Evolutionary conservation across 352 stramenopile species (phyloP).

Genomic region (Pythium sukuiense): DNA sequence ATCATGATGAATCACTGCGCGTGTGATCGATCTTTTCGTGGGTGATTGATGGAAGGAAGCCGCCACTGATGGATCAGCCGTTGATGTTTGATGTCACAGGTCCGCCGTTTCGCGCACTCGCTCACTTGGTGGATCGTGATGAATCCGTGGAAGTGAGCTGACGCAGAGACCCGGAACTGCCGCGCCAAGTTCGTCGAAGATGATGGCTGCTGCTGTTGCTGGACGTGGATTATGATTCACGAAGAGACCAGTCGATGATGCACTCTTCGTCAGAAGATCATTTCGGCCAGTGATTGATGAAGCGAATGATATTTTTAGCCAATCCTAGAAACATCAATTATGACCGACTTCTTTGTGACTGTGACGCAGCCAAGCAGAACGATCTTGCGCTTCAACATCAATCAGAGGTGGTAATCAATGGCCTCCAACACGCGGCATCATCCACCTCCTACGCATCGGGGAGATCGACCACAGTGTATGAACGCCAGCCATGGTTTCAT

Average conservation of each 20-base stretch:
- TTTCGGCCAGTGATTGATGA: background rate
- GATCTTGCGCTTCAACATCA: background rate
- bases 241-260: constrained; percentile 5
- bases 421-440: background rate
- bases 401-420: background rate
- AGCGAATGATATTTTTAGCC: background rate
- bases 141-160: background rate
- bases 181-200: constrained; percentile 1
- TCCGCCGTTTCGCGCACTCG: background rate
- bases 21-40: background rate
- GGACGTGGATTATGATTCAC: background rate
- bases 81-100: background rate
- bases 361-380: background rate
- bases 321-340: background rate
- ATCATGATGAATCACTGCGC: background rate
- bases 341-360: background rate
- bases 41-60: background rate
- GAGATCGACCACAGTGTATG: no score
- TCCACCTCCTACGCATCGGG: background rate
- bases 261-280: background rate
- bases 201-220: background rate
- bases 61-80: background rate
- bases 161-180: background rate
- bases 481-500: no score
- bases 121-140: constrained; percentile 1